phyloP scores from a whole-genome alignment of 306 rosid genomes.

The Lablab purpureus region DNA sequence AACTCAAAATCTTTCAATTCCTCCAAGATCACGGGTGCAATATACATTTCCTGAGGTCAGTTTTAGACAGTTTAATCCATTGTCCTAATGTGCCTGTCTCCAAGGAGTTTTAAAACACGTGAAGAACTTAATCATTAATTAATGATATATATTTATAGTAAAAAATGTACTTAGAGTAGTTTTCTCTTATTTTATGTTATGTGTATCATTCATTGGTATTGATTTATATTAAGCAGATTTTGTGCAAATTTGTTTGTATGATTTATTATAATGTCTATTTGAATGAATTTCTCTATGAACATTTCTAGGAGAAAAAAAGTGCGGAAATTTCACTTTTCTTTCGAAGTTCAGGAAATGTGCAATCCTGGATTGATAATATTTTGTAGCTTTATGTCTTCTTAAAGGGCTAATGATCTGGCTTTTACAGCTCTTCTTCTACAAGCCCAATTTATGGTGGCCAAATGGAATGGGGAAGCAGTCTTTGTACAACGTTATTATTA shows the following conservation, averaged over 20 bases:
- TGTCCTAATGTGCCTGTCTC: not conserved
- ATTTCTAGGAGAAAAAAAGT: no score
- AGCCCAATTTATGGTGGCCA: slow-evolving; percentile 99
- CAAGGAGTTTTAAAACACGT: slow-evolving; percentile 9
- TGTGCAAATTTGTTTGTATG: not conserved
- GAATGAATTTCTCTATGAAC: no score
- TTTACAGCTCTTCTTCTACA: slow-evolving; percentile 91
- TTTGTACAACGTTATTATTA: slow-evolving; percentile 72
- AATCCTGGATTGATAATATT: slow-evolving; percentile 29
- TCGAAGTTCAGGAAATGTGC: not conserved
- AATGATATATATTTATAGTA: slow-evolving; percentile 4
- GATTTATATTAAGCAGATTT: slow-evolving; percentile 17
- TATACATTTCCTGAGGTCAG: slow-evolving; percentile 90
- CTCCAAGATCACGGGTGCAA: slow-evolving; percentile 70
- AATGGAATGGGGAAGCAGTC: slow-evolving; percentile 98
- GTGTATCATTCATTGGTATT: slow-evolving; percentile 7
- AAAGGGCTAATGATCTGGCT: slow-evolving; percentile 45
- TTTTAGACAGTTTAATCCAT: slow-evolving; percentile 18
- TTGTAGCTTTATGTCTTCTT: slow-evolving; percentile 38
- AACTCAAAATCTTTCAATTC: slow-evolving; percentile 71
- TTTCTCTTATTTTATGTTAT: slow-evolving; percentile 1
- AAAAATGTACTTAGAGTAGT: not conserved
- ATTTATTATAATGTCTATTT: no score
- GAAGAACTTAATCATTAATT: slow-evolving; percentile 20
- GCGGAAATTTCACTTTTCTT: not conserved